Evolutionary conservation across 257 asterid genomes (phyloP), one percentile per base, ranked within the genome.

Genomic region (Ilex asprella): DNA sequence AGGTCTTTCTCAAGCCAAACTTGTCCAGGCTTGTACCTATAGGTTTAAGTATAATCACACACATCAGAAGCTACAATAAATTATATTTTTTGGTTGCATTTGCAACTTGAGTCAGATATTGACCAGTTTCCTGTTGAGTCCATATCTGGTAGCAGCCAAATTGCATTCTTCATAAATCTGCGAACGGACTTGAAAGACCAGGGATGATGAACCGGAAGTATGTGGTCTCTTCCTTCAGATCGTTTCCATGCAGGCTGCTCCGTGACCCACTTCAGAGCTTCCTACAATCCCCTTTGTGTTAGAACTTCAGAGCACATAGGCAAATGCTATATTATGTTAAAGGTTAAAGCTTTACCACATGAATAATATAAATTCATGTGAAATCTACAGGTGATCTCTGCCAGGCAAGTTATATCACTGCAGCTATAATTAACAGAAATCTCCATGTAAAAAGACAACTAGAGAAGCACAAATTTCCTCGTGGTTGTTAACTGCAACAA

Each of bases 101-200:
- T 14, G n/a, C 53, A 63, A 56, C 47, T 16, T 16, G 52, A 60
- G 73, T 32, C 39, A 56, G 63, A 67, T 67, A 56, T 62, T 60
- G 12, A 93, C 99, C 99, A 93, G 77, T 93, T 89, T 66, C 99
- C 99, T 16, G 97, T 93, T 31, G 99, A 93, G 80, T 93, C 99
- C 99, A 87, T 89, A 81, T 93, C 99, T 15, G 99, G 99, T 62
- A 93, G 97, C 68, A 93, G 78, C 99, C 99, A 93, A 62, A 89
- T 87, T 57, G 99, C 94, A 46, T 81, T 87, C 78, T 93, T 93
- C 95, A 93, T 73, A 68, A 66, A 84, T 79, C 83, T 87, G 58
- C 99, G 86, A 44, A 89, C 96, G 49, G 99, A 73, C 79, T 93
- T 93, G 70, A 93, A 93, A 63, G 99, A 93, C 99, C 99, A 93